Base-by-base conservation (phyloP, 2,329 filamentous ascomycete genomes). In the Alternaria viburni region DNA sequence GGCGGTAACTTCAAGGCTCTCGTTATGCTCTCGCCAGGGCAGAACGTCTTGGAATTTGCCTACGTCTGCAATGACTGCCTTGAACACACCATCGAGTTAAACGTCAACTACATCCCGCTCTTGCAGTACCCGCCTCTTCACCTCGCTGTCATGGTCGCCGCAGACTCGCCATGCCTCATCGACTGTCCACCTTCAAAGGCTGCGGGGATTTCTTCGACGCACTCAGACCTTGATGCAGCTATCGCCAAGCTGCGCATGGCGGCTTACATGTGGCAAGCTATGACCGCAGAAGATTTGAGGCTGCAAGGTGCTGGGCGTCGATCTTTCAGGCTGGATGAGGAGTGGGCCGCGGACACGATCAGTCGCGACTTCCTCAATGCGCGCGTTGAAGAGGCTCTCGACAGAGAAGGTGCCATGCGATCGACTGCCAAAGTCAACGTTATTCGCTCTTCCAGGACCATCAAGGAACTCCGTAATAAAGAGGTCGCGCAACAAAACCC, bases 191-290 rank as follows among this genome's bases (percentile, higher is more conserved):
- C 71, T 10, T 49, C 63, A 46, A 77, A 79, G 52, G 61, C 65
- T 6, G 70, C 59, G 9, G 75, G 69, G 15, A 19, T 72, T 2
- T 69, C 69, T 21, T 73, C 71, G 3, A 66, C 75, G 4, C 75
- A 78, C 41, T 68, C 68, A 6, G 69, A 70, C 46, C 61, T 79
- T 7, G 64, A 74, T n/a, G 74, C 74, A 28, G 75, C 72, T 5
- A 69, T 76, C 41, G 69, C 70, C 8, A 79, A 79, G 67, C 66
- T 78, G 12, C 70, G 75, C n/a, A 77, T 75, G 69, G 71, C 75
- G 7, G 75, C 76, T 3, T 77, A 76, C 62, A 77, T 78, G 75
- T 78, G 75, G 75, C 75, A 79, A 59, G 75, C 75, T 13, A 67
- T 75, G 66, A 77, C 74, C n/a, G 76, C 75, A 2, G 75, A 78